Evolutionary conservation across 192 early-diverging fungal species (phyloP).

Genomic region (Linnemannia elongata): DNA sequence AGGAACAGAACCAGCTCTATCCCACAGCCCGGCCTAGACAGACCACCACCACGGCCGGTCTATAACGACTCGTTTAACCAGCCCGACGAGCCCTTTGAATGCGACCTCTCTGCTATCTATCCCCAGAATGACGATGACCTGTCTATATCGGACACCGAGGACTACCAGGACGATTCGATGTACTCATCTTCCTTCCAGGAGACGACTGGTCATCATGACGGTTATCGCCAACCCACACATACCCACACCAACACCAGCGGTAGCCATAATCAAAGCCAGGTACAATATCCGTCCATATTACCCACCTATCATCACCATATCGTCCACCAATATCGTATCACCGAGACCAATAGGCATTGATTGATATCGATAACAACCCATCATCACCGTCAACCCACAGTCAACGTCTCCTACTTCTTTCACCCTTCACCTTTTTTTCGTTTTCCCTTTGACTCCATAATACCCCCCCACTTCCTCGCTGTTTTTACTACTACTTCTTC

Average conservation of each 20-base stretch:
- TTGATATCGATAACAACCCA: no score
- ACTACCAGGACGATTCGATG: constrained; percentile 14
- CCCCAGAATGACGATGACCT: constrained; percentile 8
- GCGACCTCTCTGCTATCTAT: constrained; percentile 42
- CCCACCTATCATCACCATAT: no score
- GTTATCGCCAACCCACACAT: background rate
- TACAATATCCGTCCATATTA: no score
- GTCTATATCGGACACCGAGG: constrained; percentile 35
- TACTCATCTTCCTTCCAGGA: background rate
- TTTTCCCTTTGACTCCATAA: no score
- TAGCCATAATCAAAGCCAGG: background rate
- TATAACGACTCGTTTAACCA: constrained; percentile 55
- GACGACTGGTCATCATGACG: background rate
- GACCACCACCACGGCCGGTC: constrained; percentile 9
- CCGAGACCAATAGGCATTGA: no score
- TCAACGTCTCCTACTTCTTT: no score
- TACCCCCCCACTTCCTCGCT: background rate
- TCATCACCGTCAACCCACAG: no score
- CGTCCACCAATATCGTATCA: no score
- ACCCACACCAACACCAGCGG: background rate
- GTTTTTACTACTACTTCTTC: background rate
- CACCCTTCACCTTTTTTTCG: no score
- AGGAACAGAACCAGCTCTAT: background rate
- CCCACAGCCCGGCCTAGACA: background rate
- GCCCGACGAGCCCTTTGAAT: constrained; percentile 50